These are phyloP conservation scores for Abelmoschus esculentus DNA, from an alignment of 345 rosid genomes.

Conservation along the genomic window DNA sequence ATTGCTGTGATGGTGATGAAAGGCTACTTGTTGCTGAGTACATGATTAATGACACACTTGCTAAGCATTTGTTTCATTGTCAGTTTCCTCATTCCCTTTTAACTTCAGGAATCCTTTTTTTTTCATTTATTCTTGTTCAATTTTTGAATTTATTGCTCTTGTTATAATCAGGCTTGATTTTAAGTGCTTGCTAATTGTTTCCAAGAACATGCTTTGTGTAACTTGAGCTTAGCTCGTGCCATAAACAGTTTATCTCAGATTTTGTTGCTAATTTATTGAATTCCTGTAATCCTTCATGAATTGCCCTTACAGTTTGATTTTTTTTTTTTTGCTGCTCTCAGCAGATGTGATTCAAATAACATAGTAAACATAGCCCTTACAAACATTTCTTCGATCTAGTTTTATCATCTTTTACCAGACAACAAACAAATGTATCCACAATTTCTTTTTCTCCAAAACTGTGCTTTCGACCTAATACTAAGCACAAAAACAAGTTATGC, in stretches of 20 bases:
- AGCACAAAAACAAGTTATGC: no score
- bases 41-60: conserved; percentile 96
- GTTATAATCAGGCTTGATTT: conserved; percentile 1
- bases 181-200: conserved; percentile 6
- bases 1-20: conserved; percentile 94
- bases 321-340: no score
- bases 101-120: background rate
- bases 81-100: conserved; percentile 7
- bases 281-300: background rate
- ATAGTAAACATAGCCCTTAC: no score
- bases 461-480: no score
- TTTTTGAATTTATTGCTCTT: conserved; percentile 2
- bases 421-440: no score
- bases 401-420: no score
- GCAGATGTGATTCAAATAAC: no score
- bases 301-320: no score
- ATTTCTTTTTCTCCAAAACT: no score
- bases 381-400: no score
- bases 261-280: background rate
- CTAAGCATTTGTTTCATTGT: conserved; percentile 97
- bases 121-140: background rate
- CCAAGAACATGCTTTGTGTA: background rate
- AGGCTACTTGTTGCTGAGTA: conserved; percentile 95
- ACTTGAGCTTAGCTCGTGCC: background rate
- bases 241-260: background rate